Evolutionary conservation across 148 eudicot genomes (phyloP), one percentile per base, ranked within the genome.

Genomic region (Dianthus caryophyllus): DNA sequence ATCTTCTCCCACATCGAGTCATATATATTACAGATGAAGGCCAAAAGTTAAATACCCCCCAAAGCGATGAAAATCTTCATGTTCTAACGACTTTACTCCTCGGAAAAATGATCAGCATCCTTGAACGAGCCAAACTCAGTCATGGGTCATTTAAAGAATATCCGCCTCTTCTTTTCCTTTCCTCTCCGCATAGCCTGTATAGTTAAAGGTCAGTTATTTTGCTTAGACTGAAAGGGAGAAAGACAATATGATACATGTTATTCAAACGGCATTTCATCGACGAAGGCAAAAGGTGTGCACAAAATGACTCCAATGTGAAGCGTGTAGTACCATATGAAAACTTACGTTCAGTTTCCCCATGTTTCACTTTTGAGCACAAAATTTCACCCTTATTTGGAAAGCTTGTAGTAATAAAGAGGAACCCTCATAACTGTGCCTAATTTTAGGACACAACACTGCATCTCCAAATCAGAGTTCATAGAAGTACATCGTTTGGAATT

Each of bases 181-280:
- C 61, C 71, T 58, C 52, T 76, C 56, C 70, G 79, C 79, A 50
- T 22, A 65, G 79, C 78, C 78, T 70, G 78, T 27, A 24, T 27
- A 56, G 17, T 54, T 27, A 22, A 30, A 21, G 43, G 54, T 74
- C 33, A 68, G 22, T 22, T 43, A 29, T 51, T 17, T 31, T 31
- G 24, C 43, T 58, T 9, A 58, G 14, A 58, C 20, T 58, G 24
- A 58, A 6, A 24, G 17, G 2, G 13, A 2, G 41, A 58, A 17
- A 58, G 43, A 16, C 62, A 31, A 25, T 54, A 20, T 56, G 38
- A 56, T 56, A 56, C 61, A 56, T 13, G 36, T 29, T 14, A 33
- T 8, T 33, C 13, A 33, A 56, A 26, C 48, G 17, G 44, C n/a
- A 36, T 20, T 2, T 1, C n/a, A 51, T 18, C 24, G 12, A 51